phyloP scores from a whole-genome alignment of 176 grass and related monocot species.

The Alloteropsis semialata region DNA sequence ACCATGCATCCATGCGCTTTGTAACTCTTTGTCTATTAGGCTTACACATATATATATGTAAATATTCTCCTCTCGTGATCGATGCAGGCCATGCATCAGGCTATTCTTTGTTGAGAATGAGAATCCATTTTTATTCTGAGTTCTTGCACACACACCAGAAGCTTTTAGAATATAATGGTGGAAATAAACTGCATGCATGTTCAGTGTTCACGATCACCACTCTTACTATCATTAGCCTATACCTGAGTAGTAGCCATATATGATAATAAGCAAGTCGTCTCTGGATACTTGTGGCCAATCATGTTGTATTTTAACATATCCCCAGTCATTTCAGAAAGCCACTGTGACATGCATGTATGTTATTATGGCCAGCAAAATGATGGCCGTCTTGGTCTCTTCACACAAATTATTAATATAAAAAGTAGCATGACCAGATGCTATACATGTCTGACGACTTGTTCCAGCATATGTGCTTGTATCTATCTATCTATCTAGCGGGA shows the following conservation, averaged over 20 bases:
- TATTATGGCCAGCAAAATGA: conserved; percentile 27
- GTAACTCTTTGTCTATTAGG: not conserved
- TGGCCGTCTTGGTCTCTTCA: not conserved
- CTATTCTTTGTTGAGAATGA: not conserved
- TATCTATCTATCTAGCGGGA: not conserved
- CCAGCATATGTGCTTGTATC: not conserved
- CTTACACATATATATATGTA: too few relatives aligned
- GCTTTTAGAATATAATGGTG: not conserved
- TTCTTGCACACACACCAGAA: not conserved
- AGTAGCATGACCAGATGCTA: not conserved
- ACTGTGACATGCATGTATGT: not conserved
- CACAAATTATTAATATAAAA: not conserved
- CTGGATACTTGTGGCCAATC: not conserved
- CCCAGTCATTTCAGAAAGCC: not conserved
- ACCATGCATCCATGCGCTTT: not conserved
- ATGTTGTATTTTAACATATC: conserved; percentile 22
- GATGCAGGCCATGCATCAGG: not conserved
- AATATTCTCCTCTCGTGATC: not conserved
- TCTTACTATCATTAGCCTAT: not conserved
- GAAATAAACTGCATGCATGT: not conserved
- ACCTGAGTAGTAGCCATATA: too few relatives aligned
- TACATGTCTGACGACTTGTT: not conserved
- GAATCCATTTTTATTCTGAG: not conserved
- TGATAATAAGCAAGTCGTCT: not conserved
- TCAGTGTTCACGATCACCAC: not conserved